phyloP scores from a whole-genome alignment of 163 green algal species.

The Prototheca wickerhamii region DNA sequence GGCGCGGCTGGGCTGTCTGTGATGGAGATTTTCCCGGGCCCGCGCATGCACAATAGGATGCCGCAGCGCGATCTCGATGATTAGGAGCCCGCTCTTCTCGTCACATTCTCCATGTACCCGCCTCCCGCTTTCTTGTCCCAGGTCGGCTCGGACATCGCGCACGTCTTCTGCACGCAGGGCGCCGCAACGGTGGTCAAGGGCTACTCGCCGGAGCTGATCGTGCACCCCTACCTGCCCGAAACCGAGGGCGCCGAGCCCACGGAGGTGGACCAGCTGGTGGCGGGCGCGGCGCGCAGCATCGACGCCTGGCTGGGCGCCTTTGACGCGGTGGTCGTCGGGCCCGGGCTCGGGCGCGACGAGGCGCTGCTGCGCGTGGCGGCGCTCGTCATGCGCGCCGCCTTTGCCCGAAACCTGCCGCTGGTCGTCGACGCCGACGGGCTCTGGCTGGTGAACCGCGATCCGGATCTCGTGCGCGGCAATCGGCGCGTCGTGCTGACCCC shows the following conservation, averaged over 20 bases:
- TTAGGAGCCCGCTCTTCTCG: not conserved
- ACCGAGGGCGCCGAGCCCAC: conserved; percentile 9
- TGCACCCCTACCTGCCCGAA: conserved; percentile 76
- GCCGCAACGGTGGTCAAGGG: conserved; percentile 84
- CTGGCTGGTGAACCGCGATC: conserved; percentile 42
- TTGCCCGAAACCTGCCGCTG: conserved; percentile 27
- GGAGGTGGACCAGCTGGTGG: conserved; percentile 7
- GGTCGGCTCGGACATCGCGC: conserved; percentile 52
- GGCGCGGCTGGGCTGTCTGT: not conserved
- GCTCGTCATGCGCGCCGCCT: conserved; percentile 29
- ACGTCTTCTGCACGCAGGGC: conserved; percentile 80
- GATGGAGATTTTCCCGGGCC: not conserved
- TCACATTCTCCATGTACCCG: not conserved
- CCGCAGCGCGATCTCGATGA: not conserved
- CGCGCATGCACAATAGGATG: not conserved
- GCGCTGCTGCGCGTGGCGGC: too few species aligned
- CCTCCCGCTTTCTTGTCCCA: not conserved
- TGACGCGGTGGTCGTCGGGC: conserved; percentile 71
- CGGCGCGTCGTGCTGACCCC: conserved; percentile 56
- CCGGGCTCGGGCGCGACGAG: conserved; percentile 71
- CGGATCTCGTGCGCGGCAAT: conserved; percentile 27
- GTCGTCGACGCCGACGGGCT: conserved; percentile 68
- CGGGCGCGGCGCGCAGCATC: conserved; percentile 18
- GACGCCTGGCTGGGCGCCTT: conserved; percentile 57
- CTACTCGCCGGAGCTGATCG: conserved; percentile 92